Percentiles rank a stretch among this genome's conserved stretches.
Conservation (phyloP, 2,329 filamentous ascomycete genomes). For the Cyphellophora attinorum region DNA sequence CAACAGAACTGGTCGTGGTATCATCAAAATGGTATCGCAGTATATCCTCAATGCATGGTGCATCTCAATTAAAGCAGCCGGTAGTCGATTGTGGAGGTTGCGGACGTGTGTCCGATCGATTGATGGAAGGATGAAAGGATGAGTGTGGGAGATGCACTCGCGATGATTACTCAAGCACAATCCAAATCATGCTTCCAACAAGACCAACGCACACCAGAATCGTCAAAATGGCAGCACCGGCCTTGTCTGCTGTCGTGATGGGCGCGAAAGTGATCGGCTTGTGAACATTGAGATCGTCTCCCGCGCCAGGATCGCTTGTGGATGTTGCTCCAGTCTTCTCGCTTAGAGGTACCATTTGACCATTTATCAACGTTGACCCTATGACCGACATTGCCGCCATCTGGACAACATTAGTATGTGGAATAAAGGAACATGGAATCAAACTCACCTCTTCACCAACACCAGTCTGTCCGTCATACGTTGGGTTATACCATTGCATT, state of each 20-base stretch:
- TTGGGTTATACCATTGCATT: constrained; percentile 28
- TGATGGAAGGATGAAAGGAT: too few species aligned
- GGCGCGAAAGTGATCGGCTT: constrained; percentile 2
- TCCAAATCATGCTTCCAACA: constrained; percentile 14
- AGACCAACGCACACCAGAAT: constrained; percentile 18
- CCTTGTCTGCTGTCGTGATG: constrained; percentile 26
- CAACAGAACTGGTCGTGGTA: too few species aligned
- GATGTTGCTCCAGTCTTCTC: constrained; percentile 48
- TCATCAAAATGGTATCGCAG: too few species aligned
- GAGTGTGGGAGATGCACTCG: too few species aligned
- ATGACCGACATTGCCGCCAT: constrained; percentile 58
- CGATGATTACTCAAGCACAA: constrained; percentile 8
- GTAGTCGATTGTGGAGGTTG: too few species aligned
- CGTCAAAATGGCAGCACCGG: constrained; percentile 30
- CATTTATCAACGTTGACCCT: constrained; percentile 47
- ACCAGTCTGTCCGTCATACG: constrained; percentile 27
- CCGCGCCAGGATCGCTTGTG: constrained; percentile 27
- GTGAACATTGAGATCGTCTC: constrained; percentile 12
- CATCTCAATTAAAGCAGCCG: too few species aligned
- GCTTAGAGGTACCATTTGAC: constrained; percentile 40
- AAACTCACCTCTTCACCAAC: constrained; percentile 30
- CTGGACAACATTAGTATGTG: constrained; percentile 6
- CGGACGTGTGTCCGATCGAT: too few species aligned
- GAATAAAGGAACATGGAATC: neutral
- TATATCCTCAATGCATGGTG: too few species aligned